Base-by-base conservation (phyloP, 1,139 yeast species). In the Yamadazyma diddensiae region DNA sequence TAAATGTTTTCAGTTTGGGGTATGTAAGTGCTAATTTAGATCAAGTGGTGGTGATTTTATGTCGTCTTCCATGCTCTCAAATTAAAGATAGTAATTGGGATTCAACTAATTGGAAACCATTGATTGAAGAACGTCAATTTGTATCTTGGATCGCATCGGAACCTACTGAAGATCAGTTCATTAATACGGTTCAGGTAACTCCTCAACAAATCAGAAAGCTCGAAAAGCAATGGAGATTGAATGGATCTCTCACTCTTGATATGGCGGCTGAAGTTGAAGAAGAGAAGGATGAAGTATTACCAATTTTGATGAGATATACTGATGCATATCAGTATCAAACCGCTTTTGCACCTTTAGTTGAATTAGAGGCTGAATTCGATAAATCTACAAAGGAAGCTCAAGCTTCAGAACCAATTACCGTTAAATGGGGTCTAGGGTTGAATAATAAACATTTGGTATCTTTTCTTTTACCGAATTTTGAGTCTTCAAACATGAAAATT, bases 61-160 rank as follows among this genome's bases (percentile, higher is more conserved):
- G 97, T 60, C 77, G 97, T 36, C 69, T 86, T 37, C 97, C 97
- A 0, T 90, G 97, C 58, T 87, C 96, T 1, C 87, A 80, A 49
- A 63, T 77, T 3, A 79, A 79, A 43, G 85, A 84, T 50, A 57
- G 69, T 8, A 79, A 81, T 47, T 90, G 97, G 97, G 95, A 87
- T 50, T 81, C 94, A 1, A 73, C 72, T 24, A 84, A 83, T 42
- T 90, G 97, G 97, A 88, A 82, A 49, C 76, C 96, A 0, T 62
- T 90, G 37, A 85, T 90, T 37, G 94, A 83, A 42, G 83, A 86
- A 43, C 69, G 94, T 24, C 80, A 78, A 41, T 76, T 90, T 44
- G 64, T 88, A 37, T 65, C 86, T 1, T 90, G 97, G 97, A 75
- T 90, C 14, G 92, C 87, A 0, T 65, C 78, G 1, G 43, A 43